These are phyloP conservation scores for Cudoniella acicularis DNA, from an alignment of 495 filamentous ascomycete species.

Conservation along the genomic window DNA sequence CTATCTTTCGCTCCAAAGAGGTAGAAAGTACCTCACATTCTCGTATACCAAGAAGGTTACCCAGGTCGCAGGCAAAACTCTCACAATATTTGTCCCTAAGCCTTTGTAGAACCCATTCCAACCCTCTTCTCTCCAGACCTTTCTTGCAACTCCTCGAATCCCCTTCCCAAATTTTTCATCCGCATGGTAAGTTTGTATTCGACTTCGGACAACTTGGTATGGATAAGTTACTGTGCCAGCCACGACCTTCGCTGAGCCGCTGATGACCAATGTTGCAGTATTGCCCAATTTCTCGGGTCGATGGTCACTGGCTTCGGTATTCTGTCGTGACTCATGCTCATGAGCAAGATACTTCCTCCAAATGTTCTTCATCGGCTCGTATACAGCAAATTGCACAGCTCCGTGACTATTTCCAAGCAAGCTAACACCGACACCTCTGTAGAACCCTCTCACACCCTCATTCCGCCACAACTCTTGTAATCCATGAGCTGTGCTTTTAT, in stretches of 20 bases:
- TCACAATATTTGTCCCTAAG: constrained; percentile 77
- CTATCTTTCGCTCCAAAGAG: constrained; percentile 20
- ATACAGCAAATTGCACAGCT: constrained; percentile 93
- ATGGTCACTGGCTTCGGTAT: neutral
- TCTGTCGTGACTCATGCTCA: constrained; percentile 3
- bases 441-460: constrained; percentile 82
- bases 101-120: constrained; percentile 88
- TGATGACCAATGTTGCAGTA: constrained; percentile 71
- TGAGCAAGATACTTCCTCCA: constrained; percentile 31
- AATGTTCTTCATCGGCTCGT: constrained; percentile 75
- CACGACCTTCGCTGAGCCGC: constrained; percentile 78
- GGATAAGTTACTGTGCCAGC: constrained; percentile 88
- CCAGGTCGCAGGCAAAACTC: constrained; percentile 91
- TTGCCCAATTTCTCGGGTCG: constrained; percentile 54
- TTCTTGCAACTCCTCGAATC: constrained; percentile 62
- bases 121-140: constrained; percentile 78
- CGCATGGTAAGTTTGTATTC: constrained; percentile 86
- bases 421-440: constrained; percentile 82
- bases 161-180: constrained; percentile 62
- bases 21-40: constrained; percentile 73
- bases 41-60: constrained; percentile 98
- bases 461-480: constrained; percentile 54
- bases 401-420: constrained; percentile 92
- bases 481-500: constrained; percentile 70
- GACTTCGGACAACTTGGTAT: constrained; percentile 83